These are phyloP conservation scores for Hanseniaspora guilliermondii DNA, from an alignment of 805 yeast genomes.

Conservation along the genomic window DNA sequence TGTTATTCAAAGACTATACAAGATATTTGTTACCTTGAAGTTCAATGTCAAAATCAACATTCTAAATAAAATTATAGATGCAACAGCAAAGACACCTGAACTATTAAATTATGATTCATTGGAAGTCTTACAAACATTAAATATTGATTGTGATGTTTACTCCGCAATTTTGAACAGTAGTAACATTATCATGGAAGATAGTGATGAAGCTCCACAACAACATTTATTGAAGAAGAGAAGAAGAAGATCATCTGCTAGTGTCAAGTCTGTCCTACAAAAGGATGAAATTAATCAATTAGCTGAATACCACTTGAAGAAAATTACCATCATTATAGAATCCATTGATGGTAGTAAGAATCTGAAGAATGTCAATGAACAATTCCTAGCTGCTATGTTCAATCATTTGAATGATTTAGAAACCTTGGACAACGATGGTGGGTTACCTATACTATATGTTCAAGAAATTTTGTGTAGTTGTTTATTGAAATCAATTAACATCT, in stretches of 20 bases:
- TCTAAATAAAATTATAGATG: conserved; percentile 48
- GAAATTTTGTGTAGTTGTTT: conserved; percentile 82
- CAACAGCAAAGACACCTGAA: conserved; percentile 28
- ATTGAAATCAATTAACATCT: conserved; percentile 49
- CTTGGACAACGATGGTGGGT: conserved; percentile 77
- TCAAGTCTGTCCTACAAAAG: conserved; percentile 57
- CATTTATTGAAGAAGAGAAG: conserved; percentile 68
- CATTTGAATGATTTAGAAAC: conserved; percentile 66
- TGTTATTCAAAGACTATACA: conserved; percentile 40
- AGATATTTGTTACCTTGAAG: conserved; percentile 47
- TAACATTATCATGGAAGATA: conserved; percentile 33
- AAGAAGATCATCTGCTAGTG: conserved; percentile 62
- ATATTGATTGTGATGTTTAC: conserved; percentile 45
- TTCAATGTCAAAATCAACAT: conserved; percentile 45
- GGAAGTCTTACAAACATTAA: conserved; percentile 41
- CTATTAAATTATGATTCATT: conserved; percentile 38
- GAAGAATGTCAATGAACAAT: conserved; percentile 29
- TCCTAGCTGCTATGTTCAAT: conserved; percentile 44
- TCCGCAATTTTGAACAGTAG: conserved; percentile 46
- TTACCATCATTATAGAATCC: conserved; percentile 69
- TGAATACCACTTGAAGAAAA: conserved; percentile 59
- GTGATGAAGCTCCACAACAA: conserved; percentile 29
- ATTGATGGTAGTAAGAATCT: conserved; percentile 38
- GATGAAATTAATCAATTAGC: conserved; percentile 66
- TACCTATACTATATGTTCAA: conserved; percentile 84